A percentile compares a stretch with the other conserved stretches of the same genome.
Conservation (phyloP, 257 asterid genomes). For the Nyctanthes arbortristis region DNA sequence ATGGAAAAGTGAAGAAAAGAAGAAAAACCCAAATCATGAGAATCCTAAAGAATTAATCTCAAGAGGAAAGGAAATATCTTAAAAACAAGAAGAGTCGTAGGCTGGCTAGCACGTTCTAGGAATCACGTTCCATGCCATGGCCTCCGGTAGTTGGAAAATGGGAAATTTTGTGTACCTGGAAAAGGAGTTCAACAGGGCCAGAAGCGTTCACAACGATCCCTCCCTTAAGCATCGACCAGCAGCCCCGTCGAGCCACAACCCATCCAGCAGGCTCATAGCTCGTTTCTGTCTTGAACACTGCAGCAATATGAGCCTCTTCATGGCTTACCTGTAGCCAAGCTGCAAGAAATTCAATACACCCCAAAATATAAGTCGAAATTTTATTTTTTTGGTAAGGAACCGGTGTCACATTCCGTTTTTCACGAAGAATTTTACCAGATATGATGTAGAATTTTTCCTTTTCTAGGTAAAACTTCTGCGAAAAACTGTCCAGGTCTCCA, state of each 20-base stretch:
- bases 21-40: background rate
- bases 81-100: background rate
- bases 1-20: background rate
- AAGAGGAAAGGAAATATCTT: background rate
- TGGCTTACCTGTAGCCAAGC: conserved; percentile 45
- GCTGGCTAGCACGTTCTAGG: background rate
- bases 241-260: conserved; percentile 29
- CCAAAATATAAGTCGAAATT: background rate
- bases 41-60: background rate
- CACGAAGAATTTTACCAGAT: conserved; percentile 12
- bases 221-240: conserved; percentile 44
- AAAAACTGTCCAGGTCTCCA: conserved; percentile 7
- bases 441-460: conserved; percentile 18
- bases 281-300: conserved; percentile 17
- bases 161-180: conserved; percentile 21
- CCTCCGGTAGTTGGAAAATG: background rate
- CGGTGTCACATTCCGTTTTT: background rate
- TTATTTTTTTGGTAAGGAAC: background rate
- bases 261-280: conserved; percentile 18
- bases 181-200: conserved; percentile 21
- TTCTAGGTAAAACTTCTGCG: conserved; percentile 23
- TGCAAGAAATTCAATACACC: conserved; percentile 2
- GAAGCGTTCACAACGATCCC: conserved; percentile 29
- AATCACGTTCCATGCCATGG: background rate
- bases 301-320: conserved; percentile 25